These are phyloP conservation scores for Fusarium nodosum DNA, from an alignment of 2,329 filamentous ascomycete species.

Conservation along the genomic window DNA sequence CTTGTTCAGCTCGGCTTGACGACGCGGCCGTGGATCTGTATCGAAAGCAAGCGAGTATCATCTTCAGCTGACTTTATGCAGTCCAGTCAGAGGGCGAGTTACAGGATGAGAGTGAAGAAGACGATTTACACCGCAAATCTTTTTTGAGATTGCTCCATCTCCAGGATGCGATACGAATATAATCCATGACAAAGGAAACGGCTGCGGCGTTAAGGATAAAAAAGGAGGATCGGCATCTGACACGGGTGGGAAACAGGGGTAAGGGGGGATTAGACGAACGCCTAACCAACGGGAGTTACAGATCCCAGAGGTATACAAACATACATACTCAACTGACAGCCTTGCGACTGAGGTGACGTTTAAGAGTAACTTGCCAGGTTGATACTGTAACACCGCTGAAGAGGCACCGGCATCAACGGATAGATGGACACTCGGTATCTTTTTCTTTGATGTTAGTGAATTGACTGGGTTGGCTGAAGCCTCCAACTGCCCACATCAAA, in stretches of 20 bases:
- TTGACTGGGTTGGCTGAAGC: conserved; percentile 42
- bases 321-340: conserved; percentile 15
- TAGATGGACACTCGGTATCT: conserved; percentile 7
- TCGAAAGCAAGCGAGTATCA: conserved; percentile 16
- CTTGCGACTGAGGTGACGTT: conserved; percentile 35
- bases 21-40: conserved; percentile 13
- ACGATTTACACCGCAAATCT: conserved; percentile 1
- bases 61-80: conserved; percentile 21
- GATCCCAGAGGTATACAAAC: neutral
- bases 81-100: neutral
- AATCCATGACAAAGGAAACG: conserved; percentile 25
- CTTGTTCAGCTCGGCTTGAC: conserved; percentile 8
- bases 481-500: conserved; percentile 35
- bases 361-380: conserved; percentile 22
- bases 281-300: conserved; percentile 1
- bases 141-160: conserved; percentile 4
- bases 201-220: conserved; percentile 34
- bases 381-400: conserved; percentile 33
- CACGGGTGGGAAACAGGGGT: conserved; percentile 32
- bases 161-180: conserved; percentile 2
- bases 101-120: neutral
- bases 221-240: conserved; percentile 39
- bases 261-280: conserved; percentile 5
- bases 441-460: conserved; percentile 3
- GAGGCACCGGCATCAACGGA: conserved; percentile 16